These are phyloP conservation scores for Aspergillus viridinutans DNA, from an alignment of 2,329 filamentous ascomycete species.

Conservation along the genomic window DNA sequence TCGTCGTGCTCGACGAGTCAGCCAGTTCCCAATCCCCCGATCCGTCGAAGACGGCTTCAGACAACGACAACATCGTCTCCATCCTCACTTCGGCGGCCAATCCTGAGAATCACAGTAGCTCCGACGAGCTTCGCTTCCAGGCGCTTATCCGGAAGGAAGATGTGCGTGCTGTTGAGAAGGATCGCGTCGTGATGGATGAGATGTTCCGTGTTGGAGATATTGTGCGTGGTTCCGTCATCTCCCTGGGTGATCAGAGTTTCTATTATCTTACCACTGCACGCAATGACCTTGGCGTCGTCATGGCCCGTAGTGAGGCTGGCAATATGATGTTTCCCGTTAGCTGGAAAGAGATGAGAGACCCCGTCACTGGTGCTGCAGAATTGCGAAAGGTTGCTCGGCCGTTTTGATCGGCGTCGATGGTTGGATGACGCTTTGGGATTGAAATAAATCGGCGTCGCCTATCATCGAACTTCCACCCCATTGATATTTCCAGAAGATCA, in stretches of 20 bases:
- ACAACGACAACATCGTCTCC: constrained; percentile 36
- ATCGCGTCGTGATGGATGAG: constrained; percentile 85
- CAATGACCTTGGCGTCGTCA: constrained; percentile 89
- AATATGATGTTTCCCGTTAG: constrained; percentile 89
- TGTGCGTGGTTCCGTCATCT: constrained; percentile 82
- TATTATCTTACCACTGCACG: constrained; percentile 92
- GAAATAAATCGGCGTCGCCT: neutral
- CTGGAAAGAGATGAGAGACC: constrained; percentile 93
- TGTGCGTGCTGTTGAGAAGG: constrained; percentile 91
- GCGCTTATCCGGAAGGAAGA: constrained; percentile 85
- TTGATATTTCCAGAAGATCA: neutral
- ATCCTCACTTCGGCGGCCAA: constrained; percentile 37
- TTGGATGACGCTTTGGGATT: neutral
- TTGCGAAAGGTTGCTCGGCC: constrained; percentile 91
- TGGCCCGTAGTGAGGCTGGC: constrained; percentile 82
- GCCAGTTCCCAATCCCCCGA: constrained; percentile 15
- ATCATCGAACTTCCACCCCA: neutral
- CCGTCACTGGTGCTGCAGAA: constrained; percentile 71
- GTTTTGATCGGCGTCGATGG: constrained; percentile 52
- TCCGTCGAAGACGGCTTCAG: constrained; percentile 21
- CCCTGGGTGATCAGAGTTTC: constrained; percentile 85
- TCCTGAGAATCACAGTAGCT: constrained; percentile 38
- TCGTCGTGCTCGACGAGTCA: constrained; percentile 64
- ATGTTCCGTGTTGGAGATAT: constrained; percentile 91
- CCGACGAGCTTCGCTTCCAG: constrained; percentile 69